Conservation (phyloP, 306 rosid species). For the Luffa acutangula region DNA sequence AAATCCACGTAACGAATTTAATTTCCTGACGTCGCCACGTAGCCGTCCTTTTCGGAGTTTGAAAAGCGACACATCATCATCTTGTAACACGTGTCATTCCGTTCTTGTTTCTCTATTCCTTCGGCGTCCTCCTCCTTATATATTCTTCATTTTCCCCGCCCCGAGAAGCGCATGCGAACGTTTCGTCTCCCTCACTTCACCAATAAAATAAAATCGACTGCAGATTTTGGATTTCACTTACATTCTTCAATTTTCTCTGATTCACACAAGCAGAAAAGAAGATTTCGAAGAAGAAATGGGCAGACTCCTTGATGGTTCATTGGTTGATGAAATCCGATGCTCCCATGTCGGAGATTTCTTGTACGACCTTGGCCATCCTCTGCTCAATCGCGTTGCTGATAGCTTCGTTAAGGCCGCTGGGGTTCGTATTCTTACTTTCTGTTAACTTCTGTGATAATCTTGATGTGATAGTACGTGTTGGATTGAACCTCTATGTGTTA, state of each 20-base stretch:
- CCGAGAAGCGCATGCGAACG: background rate
- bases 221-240: background rate
- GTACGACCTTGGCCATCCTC: conserved; percentile 80
- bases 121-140: background rate
- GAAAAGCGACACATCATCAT: background rate
- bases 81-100: background rate
- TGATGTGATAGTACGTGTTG: background rate
- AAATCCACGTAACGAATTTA: conserved; percentile 1
- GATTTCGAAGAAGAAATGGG: conserved; percentile 11
- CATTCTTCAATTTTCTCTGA: background rate
- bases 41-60: background rate
- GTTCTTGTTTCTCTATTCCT: background rate
- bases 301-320: conserved; percentile 31
- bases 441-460: background rate
- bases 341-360: conserved; percentile 43
- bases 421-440: conserved; percentile 17
- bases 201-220: background rate
- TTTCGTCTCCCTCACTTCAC: background rate
- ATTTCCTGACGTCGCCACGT: background rate
- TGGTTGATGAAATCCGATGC: conserved; percentile 44
- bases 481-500: background rate
- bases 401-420: conserved; percentile 78
- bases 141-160: background rate
- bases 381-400: conserved; percentile 72
- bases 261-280: background rate